Percentiles rank a stretch among this genome's conserved stretches.
Evolutionary conservation across 2,329 filamentous ascomycete genomes (phyloP).

Genomic region (Diaporthe sp.): DNA sequence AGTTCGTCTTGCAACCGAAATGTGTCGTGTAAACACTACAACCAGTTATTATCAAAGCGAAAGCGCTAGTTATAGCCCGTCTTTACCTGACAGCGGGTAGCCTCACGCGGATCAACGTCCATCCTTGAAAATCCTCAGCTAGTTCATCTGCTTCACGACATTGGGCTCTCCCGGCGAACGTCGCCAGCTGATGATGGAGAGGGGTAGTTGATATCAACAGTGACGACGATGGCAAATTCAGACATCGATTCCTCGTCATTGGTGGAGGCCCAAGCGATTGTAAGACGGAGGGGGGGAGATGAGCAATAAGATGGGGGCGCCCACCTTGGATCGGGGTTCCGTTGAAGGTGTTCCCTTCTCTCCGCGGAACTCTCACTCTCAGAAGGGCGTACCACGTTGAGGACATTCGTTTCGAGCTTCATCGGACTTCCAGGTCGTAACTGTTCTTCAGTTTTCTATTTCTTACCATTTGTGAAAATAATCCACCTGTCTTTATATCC

Average conservation of each 20-base stretch:
- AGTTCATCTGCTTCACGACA: neutral
- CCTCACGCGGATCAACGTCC: neutral
- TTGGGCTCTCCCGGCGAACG: too few species aligned
- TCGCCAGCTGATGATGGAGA: neutral
- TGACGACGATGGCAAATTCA: neutral
- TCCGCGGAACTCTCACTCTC: neutral
- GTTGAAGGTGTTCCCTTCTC: neutral
- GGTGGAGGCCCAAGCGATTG: neutral
- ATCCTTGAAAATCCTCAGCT: neutral
- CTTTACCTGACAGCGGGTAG: neutral
- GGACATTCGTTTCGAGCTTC: neutral
- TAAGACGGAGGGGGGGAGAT: neutral
- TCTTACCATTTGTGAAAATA: neutral
- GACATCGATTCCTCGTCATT: neutral
- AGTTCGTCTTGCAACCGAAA: too few species aligned
- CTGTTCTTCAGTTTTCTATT: neutral
- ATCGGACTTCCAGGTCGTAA: neutral
- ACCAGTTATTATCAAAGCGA: neutral
- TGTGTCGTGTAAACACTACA: conserved; percentile 11
- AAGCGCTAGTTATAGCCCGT: neutral
- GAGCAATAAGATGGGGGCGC: neutral
- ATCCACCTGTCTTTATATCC: neutral
- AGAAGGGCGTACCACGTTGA: neutral
- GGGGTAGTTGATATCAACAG: neutral
- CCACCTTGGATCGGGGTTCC: neutral